A percentile compares a stretch with the other conserved stretches of the same genome.
phyloP scores from a whole-genome alignment of 495 filamentous ascomycete genomes.

The Penicillium ochrochloron region DNA sequence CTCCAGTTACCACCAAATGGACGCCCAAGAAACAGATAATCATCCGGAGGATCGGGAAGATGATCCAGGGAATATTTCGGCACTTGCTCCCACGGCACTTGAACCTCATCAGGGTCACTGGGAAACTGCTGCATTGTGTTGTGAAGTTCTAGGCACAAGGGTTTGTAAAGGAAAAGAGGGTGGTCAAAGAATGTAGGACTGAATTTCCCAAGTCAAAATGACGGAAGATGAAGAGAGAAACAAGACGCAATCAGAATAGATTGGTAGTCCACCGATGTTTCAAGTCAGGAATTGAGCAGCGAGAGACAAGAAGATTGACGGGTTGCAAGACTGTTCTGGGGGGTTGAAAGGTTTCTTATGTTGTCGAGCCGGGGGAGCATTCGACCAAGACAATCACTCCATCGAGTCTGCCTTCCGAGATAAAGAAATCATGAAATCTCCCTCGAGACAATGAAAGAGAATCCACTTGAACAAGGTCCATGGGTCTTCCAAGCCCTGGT shows the following conservation, averaged over 20 bases:
- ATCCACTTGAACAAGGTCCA: neutral
- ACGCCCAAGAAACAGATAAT: slow-evolving; percentile 18
- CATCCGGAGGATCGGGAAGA: slow-evolving; percentile 33
- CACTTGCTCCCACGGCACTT: slow-evolving; percentile 9
- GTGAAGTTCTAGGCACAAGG: neutral
- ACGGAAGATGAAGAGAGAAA: neutral
- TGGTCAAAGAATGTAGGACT: neutral
- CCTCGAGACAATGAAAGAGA: slow-evolving; percentile 6
- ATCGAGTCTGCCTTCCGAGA: neutral
- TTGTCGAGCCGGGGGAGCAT: neutral
- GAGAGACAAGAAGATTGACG: neutral
- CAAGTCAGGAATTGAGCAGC: neutral
- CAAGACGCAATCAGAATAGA: neutral
- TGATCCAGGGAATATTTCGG: slow-evolving; percentile 17
- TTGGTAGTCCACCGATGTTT: neutral
- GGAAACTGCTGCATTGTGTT: neutral
- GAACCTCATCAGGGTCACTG: neutral
- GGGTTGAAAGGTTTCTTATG: neutral
- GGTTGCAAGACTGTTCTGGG: neutral
- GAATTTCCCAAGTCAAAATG: neutral
- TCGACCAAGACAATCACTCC: neutral
- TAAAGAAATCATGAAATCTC: neutral
- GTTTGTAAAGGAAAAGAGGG: neutral
- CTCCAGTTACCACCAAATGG: neutral
- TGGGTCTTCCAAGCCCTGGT: neutral